Conservation (phyloP, 2,329 filamentous ascomycete genomes). For the Alternaria infectoria region DNA sequence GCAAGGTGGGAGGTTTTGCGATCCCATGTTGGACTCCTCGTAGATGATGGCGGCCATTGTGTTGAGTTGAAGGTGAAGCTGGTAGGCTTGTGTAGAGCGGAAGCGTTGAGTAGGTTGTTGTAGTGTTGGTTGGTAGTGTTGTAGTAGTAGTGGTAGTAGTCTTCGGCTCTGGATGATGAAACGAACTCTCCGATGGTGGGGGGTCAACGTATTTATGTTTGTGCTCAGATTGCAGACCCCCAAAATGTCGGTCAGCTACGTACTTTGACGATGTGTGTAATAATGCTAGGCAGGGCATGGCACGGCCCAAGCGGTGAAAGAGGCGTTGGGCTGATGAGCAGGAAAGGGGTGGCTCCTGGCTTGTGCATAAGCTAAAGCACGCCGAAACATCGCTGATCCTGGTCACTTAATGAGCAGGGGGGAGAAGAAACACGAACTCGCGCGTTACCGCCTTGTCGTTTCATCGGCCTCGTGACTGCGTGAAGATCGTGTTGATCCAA, state of each 20-base stretch:
- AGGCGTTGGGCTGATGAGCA: slow-evolving; percentile 47
- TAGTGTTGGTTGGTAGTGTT: slow-evolving; percentile 14
- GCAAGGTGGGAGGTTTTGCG: slow-evolving; percentile 55
- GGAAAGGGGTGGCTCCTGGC: slow-evolving; percentile 49
- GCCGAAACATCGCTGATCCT: slow-evolving; percentile 49
- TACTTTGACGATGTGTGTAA: slow-evolving; percentile 50
- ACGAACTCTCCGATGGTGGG: slow-evolving; percentile 38
- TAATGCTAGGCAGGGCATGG: slow-evolving; percentile 44
- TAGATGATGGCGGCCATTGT: slow-evolving; percentile 45
- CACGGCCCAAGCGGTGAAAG: slow-evolving; percentile 50
- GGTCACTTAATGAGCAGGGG: slow-evolving; percentile 41
- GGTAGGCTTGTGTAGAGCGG: slow-evolving; percentile 12
- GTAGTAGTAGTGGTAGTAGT: slow-evolving; percentile 18
- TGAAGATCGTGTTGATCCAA: slow-evolving; percentile 47
- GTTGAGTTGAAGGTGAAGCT: slow-evolving; percentile 11
- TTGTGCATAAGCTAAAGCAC: slow-evolving; percentile 45
- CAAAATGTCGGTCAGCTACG: slow-evolving; percentile 51
- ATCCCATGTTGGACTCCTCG: slow-evolving; percentile 48
- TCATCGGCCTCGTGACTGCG: slow-evolving; percentile 50
- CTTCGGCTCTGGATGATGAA: slow-evolving; percentile 42
- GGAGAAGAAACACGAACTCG: slow-evolving; percentile 46
- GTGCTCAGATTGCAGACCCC: slow-evolving; percentile 43
- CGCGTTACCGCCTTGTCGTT: slow-evolving; percentile 42
- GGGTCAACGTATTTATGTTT: slow-evolving; percentile 49
- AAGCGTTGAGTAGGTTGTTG: slow-evolving; percentile 8